A percentile compares a stretch with the other conserved stretches of the same genome.
Conservation (phyloP, 2,329 filamentous ascomycete genomes). For the Fusarium protoensiforme region DNA sequence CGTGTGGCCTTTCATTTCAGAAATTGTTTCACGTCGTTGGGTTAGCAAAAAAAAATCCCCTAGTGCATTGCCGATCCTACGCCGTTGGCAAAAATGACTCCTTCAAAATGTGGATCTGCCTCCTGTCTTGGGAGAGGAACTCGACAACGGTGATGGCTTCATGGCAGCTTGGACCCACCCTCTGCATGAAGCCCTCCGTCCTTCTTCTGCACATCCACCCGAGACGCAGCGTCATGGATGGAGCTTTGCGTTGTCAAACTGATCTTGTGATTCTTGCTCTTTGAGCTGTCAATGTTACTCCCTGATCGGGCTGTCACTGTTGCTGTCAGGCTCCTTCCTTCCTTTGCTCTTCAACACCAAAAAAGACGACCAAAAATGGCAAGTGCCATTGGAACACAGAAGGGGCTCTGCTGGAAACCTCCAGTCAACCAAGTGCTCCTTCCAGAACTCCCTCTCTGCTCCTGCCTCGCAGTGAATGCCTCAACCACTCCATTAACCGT, state of each 20-base stretch:
- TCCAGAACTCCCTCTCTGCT: background rate
- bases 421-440: background rate
- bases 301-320: background rate
- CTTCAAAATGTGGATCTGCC: constrained; percentile 2
- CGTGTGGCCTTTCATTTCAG: background rate
- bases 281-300: background rate
- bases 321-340: constrained; percentile 1
- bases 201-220: background rate
- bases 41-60: background rate
- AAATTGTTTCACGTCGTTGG: constrained; percentile 1
- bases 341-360: background rate
- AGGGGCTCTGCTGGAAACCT: background rate
- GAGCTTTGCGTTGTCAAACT: background rate
- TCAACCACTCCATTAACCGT: background rate
- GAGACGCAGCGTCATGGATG: background rate
- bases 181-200: background rate
- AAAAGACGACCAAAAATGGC: background rate
- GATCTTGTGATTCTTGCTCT: background rate
- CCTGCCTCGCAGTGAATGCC: background rate
- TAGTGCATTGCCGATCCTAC: constrained; percentile 15
- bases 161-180: background rate
- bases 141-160: constrained; percentile 13
- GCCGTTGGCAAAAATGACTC: constrained; percentile 5
- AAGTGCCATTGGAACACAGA: background rate
- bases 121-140: background rate